Evolutionary conservation across 2,329 filamentous ascomycete species (phyloP), one percentile per base, ranked within the genome.

Genomic region (Trichoderma aggressivum): DNA sequence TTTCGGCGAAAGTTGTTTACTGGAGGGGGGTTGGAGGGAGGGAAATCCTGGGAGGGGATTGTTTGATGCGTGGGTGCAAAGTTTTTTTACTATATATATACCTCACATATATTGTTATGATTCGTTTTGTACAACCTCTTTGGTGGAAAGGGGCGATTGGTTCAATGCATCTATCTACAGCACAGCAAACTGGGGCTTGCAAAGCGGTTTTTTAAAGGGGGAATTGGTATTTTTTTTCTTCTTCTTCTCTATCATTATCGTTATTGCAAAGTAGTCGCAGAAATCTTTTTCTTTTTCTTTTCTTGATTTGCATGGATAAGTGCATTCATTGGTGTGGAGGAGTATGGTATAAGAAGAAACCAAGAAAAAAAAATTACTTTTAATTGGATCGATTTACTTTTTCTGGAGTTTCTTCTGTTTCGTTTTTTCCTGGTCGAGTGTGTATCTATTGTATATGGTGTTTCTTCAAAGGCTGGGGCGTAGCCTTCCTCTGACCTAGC

Each of bases 61-160:
- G 47, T 53, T 53, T 53, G 47, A 53, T 53, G 47, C n/a, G 47
- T 21, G 47, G 39, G 21, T 24, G 47, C 47, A 53, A 43, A 36
- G 18, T 28, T 32, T 58, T 32, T 28, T 34, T 21, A 32, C 28
- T 70, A 62, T 70, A 70, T 69, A 43, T 69, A 70, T 70, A 70
- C 60, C 60, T 50, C 61, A 70, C 58, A 70, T 70, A 70, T 55
- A 61, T 53, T 47, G 36, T 47, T 60, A 61, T 34, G 65, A 50
- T 36, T 69, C 36, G 36, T 32, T 66, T 61, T 70, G 66, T 70
- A 55, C 14, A 68, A 59, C 50, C 63, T 66, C 43, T 43, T 43
- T 56, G 63, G 50, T n/a, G 50, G 32, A 39, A 26, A 43, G 18
- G 50, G 32, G 16, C 11, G 28, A 59, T 30, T 56, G 58, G 56